Evolutionary conservation across 192 early-diverging fungal genomes (phyloP).

Genomic region (Geranomyces michiganensis): DNA sequence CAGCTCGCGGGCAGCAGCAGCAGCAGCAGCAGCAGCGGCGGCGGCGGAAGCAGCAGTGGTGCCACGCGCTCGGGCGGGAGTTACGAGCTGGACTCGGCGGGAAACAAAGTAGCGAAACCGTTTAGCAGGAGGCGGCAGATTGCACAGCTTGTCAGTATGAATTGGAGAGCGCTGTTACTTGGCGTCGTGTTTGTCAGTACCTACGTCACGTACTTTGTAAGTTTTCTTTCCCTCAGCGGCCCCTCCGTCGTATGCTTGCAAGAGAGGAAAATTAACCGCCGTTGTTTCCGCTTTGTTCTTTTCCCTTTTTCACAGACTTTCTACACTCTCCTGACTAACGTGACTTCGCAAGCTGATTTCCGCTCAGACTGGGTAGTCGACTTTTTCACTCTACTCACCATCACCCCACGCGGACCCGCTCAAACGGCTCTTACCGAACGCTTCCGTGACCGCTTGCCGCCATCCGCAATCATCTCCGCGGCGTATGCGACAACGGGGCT

Average conservation of each 20-base stretch:
- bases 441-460: slow-evolving; percentile 21
- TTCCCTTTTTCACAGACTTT: background rate
- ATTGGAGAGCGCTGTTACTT: slow-evolving; percentile 34
- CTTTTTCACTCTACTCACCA: slow-evolving; percentile 6
- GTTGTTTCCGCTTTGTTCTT: slow-evolving; percentile 4
- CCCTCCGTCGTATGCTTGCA: no score
- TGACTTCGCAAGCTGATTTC: background rate
- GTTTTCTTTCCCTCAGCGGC: no score
- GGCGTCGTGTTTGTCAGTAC: slow-evolving; percentile 29
- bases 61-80: background rate
- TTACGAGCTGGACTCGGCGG: background rate
- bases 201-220: slow-evolving; percentile 29
- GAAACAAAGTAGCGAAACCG: background rate
- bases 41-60: no score
- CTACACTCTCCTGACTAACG: background rate
- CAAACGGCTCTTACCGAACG: background rate
- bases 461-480: slow-evolving; percentile 11
- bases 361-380: slow-evolving; percentile 11
- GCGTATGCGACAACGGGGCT: slow-evolving; percentile 1
- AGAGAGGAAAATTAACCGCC: no score
- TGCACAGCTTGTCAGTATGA: slow-evolving; percentile 27
- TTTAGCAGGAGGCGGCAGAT: slow-evolving; percentile 15
- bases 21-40: background rate
- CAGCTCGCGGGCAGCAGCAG: background rate
- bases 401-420: background rate